Evolutionary conservation across 2,329 filamentous ascomycete genomes (phyloP).

Genomic region (Sarocladiaceae sp.): DNA sequence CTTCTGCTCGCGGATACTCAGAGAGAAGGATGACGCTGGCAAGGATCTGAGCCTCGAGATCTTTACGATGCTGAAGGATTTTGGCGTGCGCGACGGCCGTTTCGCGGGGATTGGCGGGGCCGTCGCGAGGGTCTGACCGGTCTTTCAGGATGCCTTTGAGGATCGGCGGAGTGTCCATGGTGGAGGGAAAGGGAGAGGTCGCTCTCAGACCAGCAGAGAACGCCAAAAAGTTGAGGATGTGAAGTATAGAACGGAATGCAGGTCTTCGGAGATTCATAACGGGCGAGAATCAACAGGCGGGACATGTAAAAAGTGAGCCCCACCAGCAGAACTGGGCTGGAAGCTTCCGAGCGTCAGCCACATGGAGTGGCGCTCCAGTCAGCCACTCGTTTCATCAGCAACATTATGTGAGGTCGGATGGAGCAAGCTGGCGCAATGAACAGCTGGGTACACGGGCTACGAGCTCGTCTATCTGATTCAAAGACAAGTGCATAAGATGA

Average conservation of each 20-base stretch:
- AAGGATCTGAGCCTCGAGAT: slow-evolving; percentile 68
- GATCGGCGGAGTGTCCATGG: slow-evolving; percentile 20
- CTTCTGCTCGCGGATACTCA: slow-evolving; percentile 41
- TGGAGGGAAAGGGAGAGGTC: neutral
- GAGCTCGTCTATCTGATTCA: too few species aligned
- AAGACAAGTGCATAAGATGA: too few species aligned
- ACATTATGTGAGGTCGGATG: too few species aligned
- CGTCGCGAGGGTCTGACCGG: slow-evolving; percentile 18
- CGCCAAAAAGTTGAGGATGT: neutral
- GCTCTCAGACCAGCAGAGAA: neutral
- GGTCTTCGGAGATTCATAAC: too few species aligned
- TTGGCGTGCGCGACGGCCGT: slow-evolving; percentile 77
- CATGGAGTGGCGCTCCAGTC: neutral
- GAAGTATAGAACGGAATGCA: too few species aligned
- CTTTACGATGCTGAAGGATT: slow-evolving; percentile 75
- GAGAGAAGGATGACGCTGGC: slow-evolving; percentile 66
- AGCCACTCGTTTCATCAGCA: too few species aligned
- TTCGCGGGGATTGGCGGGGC: slow-evolving; percentile 39
- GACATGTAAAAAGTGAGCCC: too few species aligned
- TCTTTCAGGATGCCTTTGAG: slow-evolving; percentile 59
- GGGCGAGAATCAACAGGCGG: too few species aligned
- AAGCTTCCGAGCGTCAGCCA: slow-evolving; percentile 7
- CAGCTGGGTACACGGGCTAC: too few species aligned
- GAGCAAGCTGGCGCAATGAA: too few species aligned
- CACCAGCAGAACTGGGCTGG: neutral